A percentile compares a stretch with the other conserved stretches of the same genome.
These are phyloP conservation scores for Saccharomyces hybrid DNA, from an alignment of 1,139 yeast genomes.

Conservation along the genomic window DNA sequence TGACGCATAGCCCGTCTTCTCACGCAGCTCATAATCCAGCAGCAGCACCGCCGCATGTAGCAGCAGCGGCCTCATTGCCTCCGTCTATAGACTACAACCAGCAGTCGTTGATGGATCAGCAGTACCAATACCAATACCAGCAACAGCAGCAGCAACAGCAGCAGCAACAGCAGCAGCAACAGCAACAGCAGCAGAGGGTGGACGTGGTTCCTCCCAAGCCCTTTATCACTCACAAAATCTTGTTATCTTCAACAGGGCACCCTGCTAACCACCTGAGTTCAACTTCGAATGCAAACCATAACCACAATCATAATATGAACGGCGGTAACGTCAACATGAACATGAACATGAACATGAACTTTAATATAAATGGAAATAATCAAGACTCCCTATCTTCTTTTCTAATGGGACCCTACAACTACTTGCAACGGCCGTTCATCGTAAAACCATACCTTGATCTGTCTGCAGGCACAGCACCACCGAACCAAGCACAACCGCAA, in stretches of 20 bases:
- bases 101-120: neutral
- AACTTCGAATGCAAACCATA: neutral
- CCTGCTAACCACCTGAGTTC: conserved; percentile 1
- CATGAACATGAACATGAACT: conserved; percentile 1
- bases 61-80: conserved; percentile 1
- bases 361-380: neutral
- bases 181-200: conserved; percentile 2
- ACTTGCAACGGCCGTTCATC: neutral
- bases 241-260: conserved; percentile 4
- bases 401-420: neutral
- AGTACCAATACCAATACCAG: conserved; percentile 4
- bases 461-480: neutral
- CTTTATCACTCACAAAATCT: neutral
- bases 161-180: conserved; percentile 5
- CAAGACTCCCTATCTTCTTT: neutral
- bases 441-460: neutral
- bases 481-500: neutral
- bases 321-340: neutral
- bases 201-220: neutral
- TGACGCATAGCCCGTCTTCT: conserved; percentile 13
- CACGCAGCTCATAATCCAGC: neutral
- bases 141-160: conserved; percentile 4
- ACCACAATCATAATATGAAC: neutral
- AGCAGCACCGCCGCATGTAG: neutral
- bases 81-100: neutral